Evolutionary conservation across 371 early-diverging fungal species (phyloP), one percentile per base, ranked within the genome.

Genomic region (Mortierella polycephala): DNA sequence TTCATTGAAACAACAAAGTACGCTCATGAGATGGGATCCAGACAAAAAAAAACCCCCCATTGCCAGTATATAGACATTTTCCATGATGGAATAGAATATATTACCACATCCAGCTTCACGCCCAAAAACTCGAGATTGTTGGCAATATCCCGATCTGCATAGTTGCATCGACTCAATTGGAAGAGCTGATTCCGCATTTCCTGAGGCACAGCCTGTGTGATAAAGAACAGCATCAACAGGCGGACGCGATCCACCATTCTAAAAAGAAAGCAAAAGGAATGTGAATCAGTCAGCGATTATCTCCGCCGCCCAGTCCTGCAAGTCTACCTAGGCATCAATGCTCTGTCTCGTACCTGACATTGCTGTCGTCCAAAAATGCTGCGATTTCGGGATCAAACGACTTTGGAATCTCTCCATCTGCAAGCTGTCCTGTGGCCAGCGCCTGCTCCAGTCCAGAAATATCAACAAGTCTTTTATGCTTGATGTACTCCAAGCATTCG

Each of bases 171-270:
- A 52, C 80, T 79, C 55, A 79, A 23, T 47, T 79, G 80, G 64
- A 79, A 79, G 13, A 73, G 64, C 20, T 72, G 66, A n/a, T 79
- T 79, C 9, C 80, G 69, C 63, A 60, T 18, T 12, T 85, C 86
- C 84, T 84, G 52, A 87, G 85, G 64, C 79, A 94, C 67, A 86
- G 92, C 52, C 86, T 93, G 60, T 86, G 86, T 57, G 51, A 95
- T 91, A 47, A 96, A 93, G 85, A 92, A 95, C 16, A 96, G 64
- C 87, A 96, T 87, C 63, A 97, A 83, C 58, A 96, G 81, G 11
- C 99, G 95, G 57, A 96, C 75, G 75, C 97, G 97, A 79, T 96
- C 93, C 57, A 85, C 79, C 58, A 84, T 83, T 56, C 92, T 77
- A 62, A 12, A 18, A 8, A 10, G 2, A 47, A 14, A 53, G 46